These are phyloP conservation scores for Talaromyces ruber DNA, from an alignment of 495 filamentous ascomycete genomes.

Conservation along the genomic window DNA sequence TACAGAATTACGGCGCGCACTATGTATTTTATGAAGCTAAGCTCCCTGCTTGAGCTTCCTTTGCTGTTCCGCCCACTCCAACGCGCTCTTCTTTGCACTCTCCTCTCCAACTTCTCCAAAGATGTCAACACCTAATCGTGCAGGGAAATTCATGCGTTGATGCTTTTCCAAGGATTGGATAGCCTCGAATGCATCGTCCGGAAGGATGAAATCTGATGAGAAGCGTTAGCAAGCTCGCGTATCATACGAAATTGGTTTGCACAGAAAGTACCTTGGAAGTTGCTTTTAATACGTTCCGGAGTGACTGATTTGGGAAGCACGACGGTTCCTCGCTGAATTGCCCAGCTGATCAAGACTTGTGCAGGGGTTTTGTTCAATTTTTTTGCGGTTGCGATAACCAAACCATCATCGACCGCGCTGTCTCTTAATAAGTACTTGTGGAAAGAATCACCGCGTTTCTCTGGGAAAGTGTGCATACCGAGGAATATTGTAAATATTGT, in stretches of 20 bases:
- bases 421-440: constrained; percentile 22
- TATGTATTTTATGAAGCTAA: neutral
- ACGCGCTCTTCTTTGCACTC: neutral
- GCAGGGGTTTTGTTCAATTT: constrained; percentile 65
- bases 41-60: neutral
- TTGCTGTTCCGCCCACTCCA: neutral
- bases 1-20: neutral
- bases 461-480: neutral
- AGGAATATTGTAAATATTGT: constrained; percentile 21
- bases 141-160: neutral
- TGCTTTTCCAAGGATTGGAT: neutral
- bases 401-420: constrained; percentile 50
- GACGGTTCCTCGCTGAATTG: constrained; percentile 60
- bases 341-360: constrained; percentile 72
- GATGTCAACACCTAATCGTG: neutral
- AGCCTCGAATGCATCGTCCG: neutral
- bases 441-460: too few species aligned
- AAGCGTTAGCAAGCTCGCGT: neutral
- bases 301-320: constrained; percentile 57
- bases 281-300: constrained; percentile 38
- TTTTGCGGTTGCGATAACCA: constrained; percentile 49
- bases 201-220: neutral
- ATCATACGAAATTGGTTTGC: neutral
- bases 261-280: neutral
- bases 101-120: neutral